Conservation (phyloP, 169 alveolate genomes). For the Babesia bovis region DNA sequence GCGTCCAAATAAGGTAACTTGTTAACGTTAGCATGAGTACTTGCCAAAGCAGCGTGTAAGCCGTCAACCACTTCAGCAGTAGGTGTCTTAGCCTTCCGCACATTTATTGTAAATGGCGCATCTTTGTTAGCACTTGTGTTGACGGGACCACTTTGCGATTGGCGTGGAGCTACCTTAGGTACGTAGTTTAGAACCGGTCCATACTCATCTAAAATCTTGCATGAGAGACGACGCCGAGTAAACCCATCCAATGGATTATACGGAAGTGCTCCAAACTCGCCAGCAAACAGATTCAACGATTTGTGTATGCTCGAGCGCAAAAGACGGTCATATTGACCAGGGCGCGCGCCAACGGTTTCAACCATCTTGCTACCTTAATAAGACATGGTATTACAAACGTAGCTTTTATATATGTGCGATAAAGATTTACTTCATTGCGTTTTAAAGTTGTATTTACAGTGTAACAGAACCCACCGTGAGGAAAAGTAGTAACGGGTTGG, state of each 20-base stretch:
- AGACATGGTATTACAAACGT: background rate
- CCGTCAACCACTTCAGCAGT: slow-evolving; percentile 56
- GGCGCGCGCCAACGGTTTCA: slow-evolving; percentile 14
- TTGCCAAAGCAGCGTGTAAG: slow-evolving; percentile 29
- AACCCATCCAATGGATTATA: slow-evolving; percentile 39
- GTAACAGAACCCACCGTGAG: background rate
- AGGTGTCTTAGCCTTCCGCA: slow-evolving; percentile 58
- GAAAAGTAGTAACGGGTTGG: background rate
- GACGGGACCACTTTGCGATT: background rate
- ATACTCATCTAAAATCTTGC: slow-evolving; percentile 54
- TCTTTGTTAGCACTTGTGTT: slow-evolving; percentile 12
- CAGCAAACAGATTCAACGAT: slow-evolving; percentile 63
- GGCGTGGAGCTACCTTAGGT: slow-evolving; percentile 27
- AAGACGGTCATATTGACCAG: slow-evolving; percentile 12
- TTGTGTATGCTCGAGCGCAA: slow-evolving; percentile 43
- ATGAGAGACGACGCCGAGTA: slow-evolving; percentile 40
- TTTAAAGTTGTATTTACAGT: background rate
- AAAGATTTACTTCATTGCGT: background rate
- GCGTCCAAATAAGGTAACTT: slow-evolving; percentile 44
- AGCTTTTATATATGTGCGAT: no score
- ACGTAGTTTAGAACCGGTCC: slow-evolving; percentile 35
- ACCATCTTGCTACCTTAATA: background rate
- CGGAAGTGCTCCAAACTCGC: slow-evolving; percentile 44
- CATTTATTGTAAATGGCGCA: slow-evolving; percentile 10
- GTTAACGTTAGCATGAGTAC: background rate